Base-by-base conservation (phyloP, 2,329 filamentous ascomycete species). In the Colletotrichum camelliae region DNA sequence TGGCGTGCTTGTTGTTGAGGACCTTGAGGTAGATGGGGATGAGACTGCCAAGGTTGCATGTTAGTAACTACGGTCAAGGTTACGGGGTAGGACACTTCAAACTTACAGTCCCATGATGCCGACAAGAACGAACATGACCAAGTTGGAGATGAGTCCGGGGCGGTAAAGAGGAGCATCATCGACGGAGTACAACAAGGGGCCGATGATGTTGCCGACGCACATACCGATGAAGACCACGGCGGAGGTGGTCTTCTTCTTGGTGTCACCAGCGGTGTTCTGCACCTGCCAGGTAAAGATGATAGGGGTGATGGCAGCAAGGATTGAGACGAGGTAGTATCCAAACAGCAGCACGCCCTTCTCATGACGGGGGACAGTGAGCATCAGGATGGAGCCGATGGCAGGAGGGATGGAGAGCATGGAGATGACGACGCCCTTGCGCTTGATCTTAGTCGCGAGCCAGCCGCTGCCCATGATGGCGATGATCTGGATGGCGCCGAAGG, bases 231-330 rank as follows among this genome's bases (percentile, higher is more conserved):
- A 93, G 1, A 94, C 85, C 8, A 93, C 86, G 15, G 89, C 92
- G 0, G 92, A 93, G 0, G 90, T 93, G 12, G 90, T 89, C 80
- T 94, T 94, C 77, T 91, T 91, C 83, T 94, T 94, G 0, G 93
- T 94, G 80, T 94, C 92, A 2, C 93, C 93, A 0, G 90, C 93
- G 0, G 93, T 93, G 77, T 93, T 93, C 76, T 91, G 90, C 3
- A 89, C 86, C 2, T 89, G 90, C 90, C 90, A 92, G 0, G 89
- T 89, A 77, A 91, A 92, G 55, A 93, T 89, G 35, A 93, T 82
- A 0, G 91, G 92, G 4, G 92, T 88, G 68, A 81, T 83, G 55
- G 78, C 73, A 0, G 80, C 80, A 8, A 79, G 76, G 69, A 71
- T 39, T 5, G 76, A 77, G 4, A 77, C 87, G 16, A 90, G 80